Conservation (phyloP, 352 stramenopile genomes). For the Nothophytophthora sp. region DNA sequence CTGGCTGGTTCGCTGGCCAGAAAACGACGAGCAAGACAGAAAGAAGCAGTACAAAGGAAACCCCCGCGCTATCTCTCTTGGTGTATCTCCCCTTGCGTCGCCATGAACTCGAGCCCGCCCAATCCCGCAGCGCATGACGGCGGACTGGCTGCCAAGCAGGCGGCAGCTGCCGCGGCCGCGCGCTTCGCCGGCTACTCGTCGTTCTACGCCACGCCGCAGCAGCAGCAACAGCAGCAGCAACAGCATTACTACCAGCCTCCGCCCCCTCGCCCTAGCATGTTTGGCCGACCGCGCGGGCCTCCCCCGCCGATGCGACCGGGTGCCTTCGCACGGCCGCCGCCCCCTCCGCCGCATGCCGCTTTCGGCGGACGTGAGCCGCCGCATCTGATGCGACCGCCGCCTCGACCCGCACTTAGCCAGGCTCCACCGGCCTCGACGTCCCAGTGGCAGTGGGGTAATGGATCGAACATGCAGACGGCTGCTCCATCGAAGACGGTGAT, state of each 20-base stretch:
- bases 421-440: conserved; percentile 18
- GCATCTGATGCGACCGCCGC: conserved; percentile 42
- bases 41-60: not conserved
- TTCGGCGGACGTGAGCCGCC: conserved; percentile 26
- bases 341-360: conserved; percentile 14
- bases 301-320: conserved; percentile 17
- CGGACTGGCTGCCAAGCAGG: conserved; percentile 32
- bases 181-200: conserved; percentile 69
- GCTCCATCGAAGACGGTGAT: conserved; percentile 15
- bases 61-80: not conserved
- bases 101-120: conserved; percentile 42
- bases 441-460: conserved; percentile 78
- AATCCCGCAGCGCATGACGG: conserved; percentile 17
- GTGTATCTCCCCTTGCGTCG: not conserved
- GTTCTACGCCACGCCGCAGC: conserved; percentile 49
- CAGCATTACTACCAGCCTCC: conserved; percentile 8
- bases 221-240: conserved; percentile 5
- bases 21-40: not conserved
- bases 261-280: conserved; percentile 24
- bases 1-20: too few relatives aligned
- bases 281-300: conserved; percentile 19
- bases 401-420: conserved; percentile 17
- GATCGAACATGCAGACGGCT: conserved; percentile 13
- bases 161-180: conserved; percentile 33
- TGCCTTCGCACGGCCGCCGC: conserved; percentile 17